phyloP scores from a whole-genome alignment of 2,329 filamentous ascomycete genomes.

The Talaromyces sp. region DNA sequence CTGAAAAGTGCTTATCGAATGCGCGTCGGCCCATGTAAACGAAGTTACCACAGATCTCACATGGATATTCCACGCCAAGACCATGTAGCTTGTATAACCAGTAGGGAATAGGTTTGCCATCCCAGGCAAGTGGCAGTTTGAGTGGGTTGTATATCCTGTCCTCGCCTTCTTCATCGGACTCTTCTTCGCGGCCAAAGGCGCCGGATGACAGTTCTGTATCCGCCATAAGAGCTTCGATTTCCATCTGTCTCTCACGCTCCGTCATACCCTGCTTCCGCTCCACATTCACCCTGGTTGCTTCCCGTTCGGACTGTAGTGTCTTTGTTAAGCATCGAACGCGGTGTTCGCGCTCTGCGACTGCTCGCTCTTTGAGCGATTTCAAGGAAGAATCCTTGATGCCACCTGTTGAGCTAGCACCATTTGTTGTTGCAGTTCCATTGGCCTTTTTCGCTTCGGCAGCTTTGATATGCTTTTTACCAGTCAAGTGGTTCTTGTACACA shows the following conservation, averaged over 20 bases:
- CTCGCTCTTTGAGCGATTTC: constrained; percentile 74
- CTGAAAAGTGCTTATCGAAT: constrained; percentile 98
- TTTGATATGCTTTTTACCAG: constrained; percentile 88
- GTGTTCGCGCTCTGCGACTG: constrained; percentile 84
- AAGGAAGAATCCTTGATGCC: constrained; percentile 27
- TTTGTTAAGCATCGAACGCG: constrained; percentile 75
- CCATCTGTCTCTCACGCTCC: constrained; percentile 88
- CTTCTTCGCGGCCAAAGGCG: constrained; percentile 48
- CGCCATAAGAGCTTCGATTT: constrained; percentile 80
- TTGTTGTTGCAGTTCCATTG: constrained; percentile 39
- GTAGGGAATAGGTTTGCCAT: constrained; percentile 97
- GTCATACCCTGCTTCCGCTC: constrained; percentile 98
- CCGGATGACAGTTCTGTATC: constrained; percentile 49
- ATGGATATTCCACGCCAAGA: constrained; percentile 88
- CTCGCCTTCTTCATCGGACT: constrained; percentile 72
- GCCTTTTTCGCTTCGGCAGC: constrained; percentile 66
- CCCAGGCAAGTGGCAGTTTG: constrained; percentile 94
- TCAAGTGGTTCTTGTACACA: constrained; percentile 85
- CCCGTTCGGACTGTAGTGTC: constrained; percentile 80
- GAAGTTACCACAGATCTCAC: constrained; percentile 96
- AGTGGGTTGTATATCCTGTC: constrained; percentile 96
- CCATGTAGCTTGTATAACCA: constrained; percentile 98
- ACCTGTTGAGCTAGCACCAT: constrained; percentile 27
- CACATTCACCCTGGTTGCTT: constrained; percentile 89
- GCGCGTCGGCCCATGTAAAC: constrained; percentile 97